These are phyloP conservation scores for Hanseniaspora valbyensis DNA, from an alignment of 805 yeast species.

Conservation along the genomic window DNA sequence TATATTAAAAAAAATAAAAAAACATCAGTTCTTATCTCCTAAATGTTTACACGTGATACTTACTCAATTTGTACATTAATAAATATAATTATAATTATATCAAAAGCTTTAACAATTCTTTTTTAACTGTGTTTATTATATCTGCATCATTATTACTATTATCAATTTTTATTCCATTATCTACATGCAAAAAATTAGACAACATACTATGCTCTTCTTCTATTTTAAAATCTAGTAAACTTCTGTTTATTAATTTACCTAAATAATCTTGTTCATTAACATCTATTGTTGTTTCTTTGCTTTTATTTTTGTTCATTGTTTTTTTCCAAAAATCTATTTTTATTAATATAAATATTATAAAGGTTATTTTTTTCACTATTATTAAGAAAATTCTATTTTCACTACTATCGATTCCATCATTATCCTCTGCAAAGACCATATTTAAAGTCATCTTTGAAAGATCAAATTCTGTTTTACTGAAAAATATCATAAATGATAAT, in stretches of 20 bases:
- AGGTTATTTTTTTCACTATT: neutral
- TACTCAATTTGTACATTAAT: too few relatives aligned
- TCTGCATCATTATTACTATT: neutral
- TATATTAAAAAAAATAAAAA: too few relatives aligned
- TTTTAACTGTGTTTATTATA: neutral
- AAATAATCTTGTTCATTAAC: slow-evolving; percentile 1
- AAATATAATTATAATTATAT: neutral
- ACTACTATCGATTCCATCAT: neutral
- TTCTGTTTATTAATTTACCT: neutral
- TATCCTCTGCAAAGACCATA: neutral
- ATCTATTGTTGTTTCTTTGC: neutral
- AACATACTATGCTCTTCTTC: neutral
- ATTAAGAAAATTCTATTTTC: neutral
- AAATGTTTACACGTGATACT: neutral
- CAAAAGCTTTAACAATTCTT: neutral
- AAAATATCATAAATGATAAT: neutral
- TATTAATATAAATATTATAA: neutral
- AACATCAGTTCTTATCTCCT: too few relatives aligned
- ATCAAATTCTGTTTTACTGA: neutral
- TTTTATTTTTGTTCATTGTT: neutral
- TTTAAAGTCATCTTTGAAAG: slow-evolving; percentile 2
- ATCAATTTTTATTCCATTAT: neutral
- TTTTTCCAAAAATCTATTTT: neutral
- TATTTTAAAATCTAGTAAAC: neutral
- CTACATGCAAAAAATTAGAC: neutral